Base-by-base conservation (phyloP, 495 filamentous ascomycete genomes). In the Penicillium flavigenum region DNA sequence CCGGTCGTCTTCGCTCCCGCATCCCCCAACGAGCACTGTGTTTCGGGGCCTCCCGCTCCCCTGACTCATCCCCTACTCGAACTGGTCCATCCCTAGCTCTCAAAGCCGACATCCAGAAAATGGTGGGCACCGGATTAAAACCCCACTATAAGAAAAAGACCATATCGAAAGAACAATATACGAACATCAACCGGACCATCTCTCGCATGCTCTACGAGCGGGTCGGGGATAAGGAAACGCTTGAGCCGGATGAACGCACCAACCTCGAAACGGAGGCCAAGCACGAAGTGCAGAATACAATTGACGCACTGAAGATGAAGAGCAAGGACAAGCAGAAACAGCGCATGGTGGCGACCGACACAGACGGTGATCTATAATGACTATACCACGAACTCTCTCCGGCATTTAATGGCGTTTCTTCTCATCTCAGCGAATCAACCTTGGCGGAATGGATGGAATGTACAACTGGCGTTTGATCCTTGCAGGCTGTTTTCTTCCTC, bases 181-280 rank as follows among this genome's bases (percentile, higher is more conserved):
- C 87, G 5, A 83, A 86, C 45, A 92, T 96, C 73, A 96, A 96
- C 68, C 84, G 90, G 45, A 86, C 83, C 36, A 83, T 96, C 26
- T 94, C 88, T 14, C 83, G 89, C 17, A 86, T 83, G 72, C 74
- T 97, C n/a, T 97, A 97, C 67, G 88, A 95, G 39, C 83, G 84
- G 38, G 84, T 92, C 14, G 83, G 81, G 6, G 84, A 87, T 45
- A 76, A 78, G 1, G 77, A 81, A n/a, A 70, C 74, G 3, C 68
- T 88, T 10, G 79, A 83, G 32, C 76, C 82, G 10, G 79, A 82
- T 12, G 78, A 81, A 38, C 80, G 81, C 58, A 78, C 80, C 34
- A 74, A 75, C 8, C 87, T 90, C 71, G 88, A 93, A 72, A 80
- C 78, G 63, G 76, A 87, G 47, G 92, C 91, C 7, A 81, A 74